Percentiles rank a stretch among this genome's conserved stretches.
Conservation (phyloP, 495 filamentous ascomycete genomes). For the Cairneyella variabilis region DNA sequence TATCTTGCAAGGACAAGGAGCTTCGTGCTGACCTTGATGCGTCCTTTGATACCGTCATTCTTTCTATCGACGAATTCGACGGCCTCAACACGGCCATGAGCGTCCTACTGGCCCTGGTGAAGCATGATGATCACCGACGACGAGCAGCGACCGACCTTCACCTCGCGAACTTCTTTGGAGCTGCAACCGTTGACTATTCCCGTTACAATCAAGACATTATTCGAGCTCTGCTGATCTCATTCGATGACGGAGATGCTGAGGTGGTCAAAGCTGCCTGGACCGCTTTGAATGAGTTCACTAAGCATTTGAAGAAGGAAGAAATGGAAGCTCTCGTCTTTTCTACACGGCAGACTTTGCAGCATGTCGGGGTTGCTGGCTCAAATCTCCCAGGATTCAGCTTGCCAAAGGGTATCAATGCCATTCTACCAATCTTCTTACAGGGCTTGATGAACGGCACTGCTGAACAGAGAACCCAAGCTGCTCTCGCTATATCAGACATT, state of each 20-base stretch:
- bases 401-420: slow-evolving; percentile 95
- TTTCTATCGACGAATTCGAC: slow-evolving; percentile 94
- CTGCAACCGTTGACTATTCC: slow-evolving; percentile 81
- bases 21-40: slow-evolving; percentile 68
- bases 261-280: slow-evolving; percentile 93
- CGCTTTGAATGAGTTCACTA: slow-evolving; percentile 82
- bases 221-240: slow-evolving; percentile 80
- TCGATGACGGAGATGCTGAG: slow-evolving; percentile 77
- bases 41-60: slow-evolving; percentile 81
- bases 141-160: slow-evolving; percentile 73
- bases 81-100: slow-evolving; percentile 94
- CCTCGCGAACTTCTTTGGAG: slow-evolving; percentile 83
- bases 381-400: slow-evolving; percentile 86
- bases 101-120: slow-evolving; percentile 78
- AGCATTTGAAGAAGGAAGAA: slow-evolving; percentile 90
- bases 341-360: slow-evolving; percentile 76
- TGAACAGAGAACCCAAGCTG: slow-evolving; percentile 87
- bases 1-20: slow-evolving; percentile 70
- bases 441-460: slow-evolving; percentile 92
- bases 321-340: slow-evolving; percentile 93
- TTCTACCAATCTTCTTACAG: slow-evolving; percentile 95
- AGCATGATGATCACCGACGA: slow-evolving; percentile 87
- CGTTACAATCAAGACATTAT: slow-evolving; percentile 94
- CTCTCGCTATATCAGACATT: slow-evolving; percentile 91
- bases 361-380: slow-evolving; percentile 82